Conservation (phyloP, 306 rosid genomes). For the Castanea mollissima region DNA sequence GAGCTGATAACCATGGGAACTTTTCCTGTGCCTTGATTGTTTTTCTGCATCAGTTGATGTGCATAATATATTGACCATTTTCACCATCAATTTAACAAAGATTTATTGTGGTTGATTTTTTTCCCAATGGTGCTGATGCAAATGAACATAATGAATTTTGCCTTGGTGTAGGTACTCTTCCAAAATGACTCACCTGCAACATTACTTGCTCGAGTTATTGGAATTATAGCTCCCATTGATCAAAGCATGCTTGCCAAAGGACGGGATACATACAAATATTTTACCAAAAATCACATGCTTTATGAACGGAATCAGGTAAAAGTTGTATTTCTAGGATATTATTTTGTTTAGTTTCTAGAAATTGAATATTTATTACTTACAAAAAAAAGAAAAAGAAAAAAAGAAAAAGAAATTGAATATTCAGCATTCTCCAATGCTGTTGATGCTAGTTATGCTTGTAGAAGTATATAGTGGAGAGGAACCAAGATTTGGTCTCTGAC, state of each 20-base stretch:
- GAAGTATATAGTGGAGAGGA: background rate
- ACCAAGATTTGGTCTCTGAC: no score
- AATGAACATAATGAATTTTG: conserved; percentile 15
- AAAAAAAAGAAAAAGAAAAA: no score
- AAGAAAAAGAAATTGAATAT: background rate
- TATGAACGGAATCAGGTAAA: conserved; percentile 95
- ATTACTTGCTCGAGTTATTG: conserved; percentile 87
- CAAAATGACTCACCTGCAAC: conserved; percentile 98
- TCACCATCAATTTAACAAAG: background rate
- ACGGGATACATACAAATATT: conserved; percentile 83
- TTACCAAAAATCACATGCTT: conserved; percentile 97
- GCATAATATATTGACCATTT: background rate
- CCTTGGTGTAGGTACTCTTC: conserved; percentile 72
- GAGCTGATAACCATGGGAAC: background rate
- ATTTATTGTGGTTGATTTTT: conserved; percentile 1
- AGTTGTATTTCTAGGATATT: conserved; percentile 18
- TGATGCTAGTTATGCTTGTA: background rate
- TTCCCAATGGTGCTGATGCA: conserved; percentile 11
- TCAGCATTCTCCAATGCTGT: conserved; percentile 5
- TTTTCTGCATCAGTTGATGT: background rate
- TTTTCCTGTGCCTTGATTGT: background rate
- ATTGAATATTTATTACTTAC: background rate
- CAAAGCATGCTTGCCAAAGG: conserved; percentile 95
- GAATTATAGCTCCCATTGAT: conserved; percentile 79
- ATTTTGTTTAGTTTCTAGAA: background rate